phyloP scores from a whole-genome alignment of 179 eudicot species.

The Corrigiola litoralis region DNA sequence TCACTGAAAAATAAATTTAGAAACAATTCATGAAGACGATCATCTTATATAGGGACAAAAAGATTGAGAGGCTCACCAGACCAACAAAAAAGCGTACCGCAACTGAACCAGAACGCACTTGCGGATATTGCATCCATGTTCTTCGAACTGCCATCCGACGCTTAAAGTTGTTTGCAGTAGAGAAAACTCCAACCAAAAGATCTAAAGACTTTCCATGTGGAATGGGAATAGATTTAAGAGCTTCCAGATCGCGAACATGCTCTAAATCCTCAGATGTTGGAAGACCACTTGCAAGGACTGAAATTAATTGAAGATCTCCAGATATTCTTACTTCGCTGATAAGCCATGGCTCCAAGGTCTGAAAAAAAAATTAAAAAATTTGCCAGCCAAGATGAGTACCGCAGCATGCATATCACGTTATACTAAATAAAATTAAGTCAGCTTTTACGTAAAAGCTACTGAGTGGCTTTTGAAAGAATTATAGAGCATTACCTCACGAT shows the following conservation, averaged over 20 bases:
- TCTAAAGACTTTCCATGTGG: conserved; percentile 41
- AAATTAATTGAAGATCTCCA: conserved; percentile 67
- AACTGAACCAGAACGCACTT: conserved; percentile 77
- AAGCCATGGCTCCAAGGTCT: conserved; percentile 97
- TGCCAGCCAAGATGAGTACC: too few species aligned
- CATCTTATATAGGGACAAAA: not conserved
- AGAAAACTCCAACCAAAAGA: conserved; percentile 82
- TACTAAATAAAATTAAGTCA: not conserved
- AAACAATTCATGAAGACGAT: not conserved
- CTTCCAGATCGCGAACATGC: conserved; percentile 75
- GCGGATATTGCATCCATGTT: conserved; percentile 94
- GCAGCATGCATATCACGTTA: too few species aligned
- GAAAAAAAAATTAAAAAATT: conserved; percentile 21
- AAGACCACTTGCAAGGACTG: conserved; percentile 81
- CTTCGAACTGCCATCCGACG: conserved; percentile 96
- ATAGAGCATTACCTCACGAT: conserved; percentile 66
- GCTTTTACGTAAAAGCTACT: not conserved
- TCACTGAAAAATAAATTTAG: not conserved
- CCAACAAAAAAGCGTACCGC: conserved; percentile 98
- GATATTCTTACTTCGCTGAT: conserved; percentile 79
- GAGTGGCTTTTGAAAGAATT: conserved; percentile 1
- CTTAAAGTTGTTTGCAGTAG: conserved; percentile 92
- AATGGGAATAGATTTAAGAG: conserved; percentile 59
- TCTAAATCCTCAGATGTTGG: conserved; percentile 93
- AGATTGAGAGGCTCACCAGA: conserved; percentile 54